phyloP scores from a whole-genome alignment of 768 basidiomycete genomes.

The Saitozyma sp. region DNA sequence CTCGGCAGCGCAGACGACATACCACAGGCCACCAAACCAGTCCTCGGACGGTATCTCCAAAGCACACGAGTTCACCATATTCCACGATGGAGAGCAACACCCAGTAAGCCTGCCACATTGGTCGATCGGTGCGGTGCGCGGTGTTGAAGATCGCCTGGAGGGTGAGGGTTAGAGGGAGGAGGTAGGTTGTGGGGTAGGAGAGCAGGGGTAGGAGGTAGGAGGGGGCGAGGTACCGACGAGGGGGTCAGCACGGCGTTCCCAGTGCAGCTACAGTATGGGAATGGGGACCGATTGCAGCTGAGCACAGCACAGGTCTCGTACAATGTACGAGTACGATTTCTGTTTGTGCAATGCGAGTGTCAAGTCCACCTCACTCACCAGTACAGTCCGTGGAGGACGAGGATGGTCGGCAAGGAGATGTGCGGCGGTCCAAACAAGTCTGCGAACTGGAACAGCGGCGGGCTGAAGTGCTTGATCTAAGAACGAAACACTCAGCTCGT shows the following conservation, averaged over 20 bases:
- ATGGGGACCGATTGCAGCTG: too few species aligned
- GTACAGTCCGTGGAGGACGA: conserved; percentile 24
- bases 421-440: conserved; percentile 34
- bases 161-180: conserved; percentile 22
- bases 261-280: too few species aligned
- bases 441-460: conserved; percentile 26
- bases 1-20: background rate
- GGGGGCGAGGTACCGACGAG: conserved; percentile 17
- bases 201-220: conserved; percentile 38
- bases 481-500: background rate
- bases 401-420: conserved; percentile 17
- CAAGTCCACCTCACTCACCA: conserved; percentile 20
- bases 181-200: conserved; percentile 24
- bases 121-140: background rate
- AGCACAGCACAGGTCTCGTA: background rate
- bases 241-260: too few species aligned
- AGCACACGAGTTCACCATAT: conserved; percentile 35
- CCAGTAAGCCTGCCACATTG: conserved; percentile 34
- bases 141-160: conserved; percentile 14
- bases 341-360: background rate
- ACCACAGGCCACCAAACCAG: conserved; percentile 39
- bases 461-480: conserved; percentile 37
- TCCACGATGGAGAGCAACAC: conserved; percentile 24
- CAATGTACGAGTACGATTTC: background rate
- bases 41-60: conserved; percentile 21